A percentile compares a stretch with the other conserved stretches of the same genome.
phyloP scores from a whole-genome alignment of 83 land plant genomes.

The Picea mariana region DNA sequence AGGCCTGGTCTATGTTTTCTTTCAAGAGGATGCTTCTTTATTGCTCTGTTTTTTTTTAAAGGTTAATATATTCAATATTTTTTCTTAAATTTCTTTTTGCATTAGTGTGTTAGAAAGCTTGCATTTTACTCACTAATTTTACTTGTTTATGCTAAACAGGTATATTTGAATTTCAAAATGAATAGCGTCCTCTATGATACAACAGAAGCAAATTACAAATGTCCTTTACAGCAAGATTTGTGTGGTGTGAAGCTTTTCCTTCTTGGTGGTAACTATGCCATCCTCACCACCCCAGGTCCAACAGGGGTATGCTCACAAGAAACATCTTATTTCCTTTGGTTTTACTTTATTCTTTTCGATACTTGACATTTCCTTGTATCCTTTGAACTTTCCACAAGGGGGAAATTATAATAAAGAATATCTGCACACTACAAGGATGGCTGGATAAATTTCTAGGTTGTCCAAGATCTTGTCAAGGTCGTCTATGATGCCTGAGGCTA shows the following conservation, averaged over 20 bases:
- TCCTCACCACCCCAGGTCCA: slow-evolving; percentile 40
- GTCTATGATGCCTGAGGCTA: too few species aligned
- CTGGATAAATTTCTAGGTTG: neutral
- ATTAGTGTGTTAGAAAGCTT: neutral
- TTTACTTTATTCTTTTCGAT: slow-evolving; percentile 1
- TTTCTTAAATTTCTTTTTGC: neutral
- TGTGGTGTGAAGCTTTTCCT: slow-evolving; percentile 39
- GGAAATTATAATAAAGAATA: neutral
- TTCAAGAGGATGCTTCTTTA: neutral
- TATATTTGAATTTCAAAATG: slow-evolving; percentile 32
- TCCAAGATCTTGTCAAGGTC: neutral
- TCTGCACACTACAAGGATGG: neutral
- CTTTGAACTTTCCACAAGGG: neutral
- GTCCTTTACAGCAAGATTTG: slow-evolving; percentile 21
- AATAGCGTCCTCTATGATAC: slow-evolving; percentile 44
- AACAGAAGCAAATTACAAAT: slow-evolving; percentile 37
- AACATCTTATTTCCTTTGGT: neutral
- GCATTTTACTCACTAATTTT: neutral
- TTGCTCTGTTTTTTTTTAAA: neutral
- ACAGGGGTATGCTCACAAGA: slow-evolving; percentile 18
- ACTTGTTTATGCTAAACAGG: slow-evolving; percentile 32
- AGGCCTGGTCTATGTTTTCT: too few species aligned
- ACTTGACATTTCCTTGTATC: neutral
- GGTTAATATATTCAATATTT: neutral
- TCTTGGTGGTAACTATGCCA: slow-evolving; percentile 27